Conservation (phyloP, 177 flowering plant species). For the Vitis hybrid region DNA sequence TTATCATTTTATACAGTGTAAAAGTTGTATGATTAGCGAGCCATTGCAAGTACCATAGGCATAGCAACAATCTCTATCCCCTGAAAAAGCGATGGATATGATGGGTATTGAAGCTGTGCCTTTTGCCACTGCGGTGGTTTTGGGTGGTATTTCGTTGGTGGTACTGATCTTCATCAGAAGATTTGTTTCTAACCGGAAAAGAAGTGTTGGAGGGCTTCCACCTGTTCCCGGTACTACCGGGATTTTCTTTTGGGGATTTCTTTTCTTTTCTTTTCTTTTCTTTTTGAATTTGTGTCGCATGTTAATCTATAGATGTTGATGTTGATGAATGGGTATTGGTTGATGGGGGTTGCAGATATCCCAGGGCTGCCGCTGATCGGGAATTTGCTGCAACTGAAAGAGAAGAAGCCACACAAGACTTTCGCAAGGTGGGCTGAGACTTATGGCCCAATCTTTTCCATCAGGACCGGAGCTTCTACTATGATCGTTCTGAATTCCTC, state of each 20-base stretch:
- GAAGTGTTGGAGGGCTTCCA: constrained; percentile 20
- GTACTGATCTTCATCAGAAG: constrained; percentile 7
- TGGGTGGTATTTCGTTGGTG: constrained; percentile 30
- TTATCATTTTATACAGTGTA: neutral
- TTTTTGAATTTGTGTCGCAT: neutral
- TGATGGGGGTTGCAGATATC: constrained; percentile 49
- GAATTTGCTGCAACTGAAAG: constrained; percentile 79
- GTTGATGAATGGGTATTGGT: neutral
- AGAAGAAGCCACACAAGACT: constrained; percentile 88
- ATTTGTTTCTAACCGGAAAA: constrained; percentile 11
- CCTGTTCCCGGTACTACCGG: constrained; percentile 41
- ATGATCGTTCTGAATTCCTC: constrained; percentile 68
- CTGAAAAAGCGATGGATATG: constrained; percentile 6
- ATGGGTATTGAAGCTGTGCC: constrained; percentile 19
- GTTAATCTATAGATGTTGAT: neutral
- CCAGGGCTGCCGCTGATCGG: constrained; percentile 91
- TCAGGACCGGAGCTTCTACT: constrained; percentile 64
- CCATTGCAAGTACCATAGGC: no score
- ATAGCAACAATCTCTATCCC: neutral
- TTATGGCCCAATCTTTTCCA: constrained; percentile 82
- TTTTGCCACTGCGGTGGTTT: constrained; percentile 16
- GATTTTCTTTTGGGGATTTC: no score
- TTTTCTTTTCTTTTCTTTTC: neutral
- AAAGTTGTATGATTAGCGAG: neutral
- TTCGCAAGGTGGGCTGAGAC: constrained; percentile 76